Base-by-base conservation (phyloP, 306 rosid species). In the Astragalus glycyphyllos region DNA sequence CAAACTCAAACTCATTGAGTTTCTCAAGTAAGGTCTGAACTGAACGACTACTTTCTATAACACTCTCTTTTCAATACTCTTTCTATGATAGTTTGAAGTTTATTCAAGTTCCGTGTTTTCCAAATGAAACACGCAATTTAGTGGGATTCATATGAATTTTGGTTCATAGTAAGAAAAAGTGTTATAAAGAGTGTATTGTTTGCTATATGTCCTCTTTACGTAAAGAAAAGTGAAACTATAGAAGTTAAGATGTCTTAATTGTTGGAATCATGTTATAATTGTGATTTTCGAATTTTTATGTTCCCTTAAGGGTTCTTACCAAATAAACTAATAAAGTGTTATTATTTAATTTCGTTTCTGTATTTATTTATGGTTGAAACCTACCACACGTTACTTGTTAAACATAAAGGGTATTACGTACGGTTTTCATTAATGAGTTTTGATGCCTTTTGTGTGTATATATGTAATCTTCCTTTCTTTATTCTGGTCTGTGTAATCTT, bases 251-350 rank as follows among this genome's bases (percentile, higher is more conserved):
- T 46, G 40, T 55, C 37, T 20, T 35, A n/a, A 32, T 14, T 7
- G 20, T 40, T 40, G 56, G 56, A 74, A 40, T 55, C 47, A 20
- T 69, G 13, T 7, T 73, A 53, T 23, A 58, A 34, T 65, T 29
- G 44, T 65, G 71, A 5, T 31, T 47, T 47, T 47, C 77, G 68
- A 32, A 40, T 78, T 82, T 57, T 78, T 71, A 42, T 74, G 86
- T 69, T 61, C 66, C 66, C 44, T 45, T 45, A 67, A 54, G 72
- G 80, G 73, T 74, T 62, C 77, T 44, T 47, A 69, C 62, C 48
- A 67, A 80, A 80, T 63, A 80, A 80, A 63, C 23, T 31, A n/a
- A 20, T 20, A 20, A 26, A 26, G 47, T 69, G 55, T 6, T 40
- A 40, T 40, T 8, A 40, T 40, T 40, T 40, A 7, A 40, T 2